Evolutionary conservation across 1,139 yeast genomes (phyloP).

Genomic region (Sugiyamaella paludigena): DNA sequence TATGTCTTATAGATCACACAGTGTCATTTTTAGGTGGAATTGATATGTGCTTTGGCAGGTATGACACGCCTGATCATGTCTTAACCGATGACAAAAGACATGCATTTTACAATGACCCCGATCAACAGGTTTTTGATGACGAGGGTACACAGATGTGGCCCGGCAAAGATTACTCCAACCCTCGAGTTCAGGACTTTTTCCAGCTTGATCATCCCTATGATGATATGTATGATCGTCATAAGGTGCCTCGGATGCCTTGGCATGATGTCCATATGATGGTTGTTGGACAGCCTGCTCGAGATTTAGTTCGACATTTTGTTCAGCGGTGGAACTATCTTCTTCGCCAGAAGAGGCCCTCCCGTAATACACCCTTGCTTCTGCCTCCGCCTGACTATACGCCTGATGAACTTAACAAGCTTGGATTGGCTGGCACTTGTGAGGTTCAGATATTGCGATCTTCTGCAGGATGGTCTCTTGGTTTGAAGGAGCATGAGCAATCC

Average conservation of each 20-base stretch:
- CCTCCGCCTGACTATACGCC: conserved; percentile 89
- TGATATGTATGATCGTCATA: conserved; percentile 82
- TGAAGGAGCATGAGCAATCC: conserved; percentile 80
- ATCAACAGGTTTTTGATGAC: conserved; percentile 15
- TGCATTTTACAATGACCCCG: conserved; percentile 38
- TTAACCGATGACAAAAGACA: conserved; percentile 65
- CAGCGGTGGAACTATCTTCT: conserved; percentile 96
- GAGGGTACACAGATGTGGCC: conserved; percentile 67
- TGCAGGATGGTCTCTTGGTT: conserved; percentile 89
- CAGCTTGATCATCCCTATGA: conserved; percentile 83
- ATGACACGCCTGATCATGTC: conserved; percentile 95
- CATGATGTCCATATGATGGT: conserved; percentile 98
- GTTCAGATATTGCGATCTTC: conserved; percentile 85
- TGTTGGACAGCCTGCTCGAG: conserved; percentile 94
- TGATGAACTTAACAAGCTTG: conserved; percentile 61
- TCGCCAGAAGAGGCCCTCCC: conserved; percentile 90
- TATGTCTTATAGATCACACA: conserved; percentile 82
- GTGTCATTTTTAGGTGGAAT: conserved; percentile 93
- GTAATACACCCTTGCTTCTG: conserved; percentile 84
- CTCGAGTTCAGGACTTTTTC: conserved; percentile 84
- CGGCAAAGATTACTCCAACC: conserved; percentile 96
- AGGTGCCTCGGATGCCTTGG: conserved; percentile 97
- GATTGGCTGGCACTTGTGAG: conserved; percentile 85
- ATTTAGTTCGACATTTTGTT: conserved; percentile 87
- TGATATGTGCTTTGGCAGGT: conserved; percentile 93